A percentile compares a stretch with the other conserved stretches of the same genome.
Evolutionary conservation across 2,329 filamentous ascomycete species (phyloP).

Genomic region (Beauveria medogensis): DNA sequence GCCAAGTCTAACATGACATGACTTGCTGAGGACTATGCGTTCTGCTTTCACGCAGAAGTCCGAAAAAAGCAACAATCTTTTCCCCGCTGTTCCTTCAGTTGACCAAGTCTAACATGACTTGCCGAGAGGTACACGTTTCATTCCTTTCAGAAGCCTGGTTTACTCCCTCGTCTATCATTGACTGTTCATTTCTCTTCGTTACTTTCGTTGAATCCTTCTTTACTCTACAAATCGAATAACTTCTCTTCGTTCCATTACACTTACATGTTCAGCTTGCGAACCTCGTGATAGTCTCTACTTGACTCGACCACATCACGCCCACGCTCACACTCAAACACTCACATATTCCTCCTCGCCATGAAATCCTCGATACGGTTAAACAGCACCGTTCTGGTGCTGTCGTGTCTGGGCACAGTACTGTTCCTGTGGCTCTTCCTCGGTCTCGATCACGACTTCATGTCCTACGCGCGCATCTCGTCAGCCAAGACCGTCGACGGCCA

Average conservation of each 20-base stretch:
- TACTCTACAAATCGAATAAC: neutral
- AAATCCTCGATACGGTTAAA: neutral
- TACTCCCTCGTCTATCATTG: neutral
- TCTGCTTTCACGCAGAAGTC: neutral
- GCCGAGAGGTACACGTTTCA: neutral
- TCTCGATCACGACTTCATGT: neutral
- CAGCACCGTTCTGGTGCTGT: neutral
- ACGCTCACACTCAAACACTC: neutral
- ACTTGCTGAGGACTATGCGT: neutral
- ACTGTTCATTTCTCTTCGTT: neutral
- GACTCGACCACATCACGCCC: neutral
- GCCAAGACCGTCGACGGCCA: neutral
- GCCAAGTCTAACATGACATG: neutral
- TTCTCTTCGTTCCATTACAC: neutral
- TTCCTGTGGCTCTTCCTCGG: constrained; percentile 1
- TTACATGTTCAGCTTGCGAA: neutral
- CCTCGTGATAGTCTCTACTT: neutral
- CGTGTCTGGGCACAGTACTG: neutral
- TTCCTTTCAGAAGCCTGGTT: neutral
- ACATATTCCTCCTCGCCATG: neutral
- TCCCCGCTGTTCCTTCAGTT: neutral
- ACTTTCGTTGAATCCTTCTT: neutral
- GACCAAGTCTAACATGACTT: neutral
- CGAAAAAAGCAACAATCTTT: neutral
- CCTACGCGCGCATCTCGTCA: neutral